Conservation (phyloP, 495 filamentous ascomycete genomes). For the Patellaria atrata region DNA sequence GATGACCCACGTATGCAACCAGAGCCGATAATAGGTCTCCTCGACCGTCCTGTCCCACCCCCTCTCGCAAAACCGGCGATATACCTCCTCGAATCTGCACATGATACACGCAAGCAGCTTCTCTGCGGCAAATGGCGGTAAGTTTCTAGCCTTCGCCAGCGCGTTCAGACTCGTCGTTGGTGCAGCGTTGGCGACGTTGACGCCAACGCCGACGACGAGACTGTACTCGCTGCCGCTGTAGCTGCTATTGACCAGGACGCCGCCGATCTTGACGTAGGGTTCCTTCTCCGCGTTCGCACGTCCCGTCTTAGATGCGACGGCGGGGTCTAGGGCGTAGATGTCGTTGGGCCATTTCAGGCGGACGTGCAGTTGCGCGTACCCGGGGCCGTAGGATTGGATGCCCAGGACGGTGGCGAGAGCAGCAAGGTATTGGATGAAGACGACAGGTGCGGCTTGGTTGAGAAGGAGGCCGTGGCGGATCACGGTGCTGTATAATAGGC, state of each 20-base stretch:
- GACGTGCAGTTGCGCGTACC: constrained; percentile 61
- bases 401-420: constrained; percentile 83
- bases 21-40: constrained; percentile 65
- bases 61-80: constrained; percentile 51
- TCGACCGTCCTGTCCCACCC: constrained; percentile 66
- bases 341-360: constrained; percentile 98
- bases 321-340: constrained; percentile 67
- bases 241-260: constrained; percentile 82
- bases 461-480: constrained; percentile 66
- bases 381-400: constrained; percentile 61
- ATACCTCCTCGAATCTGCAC: constrained; percentile 62
- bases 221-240: constrained; percentile 67
- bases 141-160: constrained; percentile 29
- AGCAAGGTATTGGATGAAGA: constrained; percentile 88
- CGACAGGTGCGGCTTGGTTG: constrained; percentile 60
- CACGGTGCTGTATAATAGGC: constrained; percentile 73
- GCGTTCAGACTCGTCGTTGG: constrained; percentile 80
- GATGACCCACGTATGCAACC: constrained; percentile 55
- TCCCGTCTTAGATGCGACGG: neutral
- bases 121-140: constrained; percentile 53
- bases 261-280: constrained; percentile 78
- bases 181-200: constrained; percentile 75
- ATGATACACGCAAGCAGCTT: constrained; percentile 73
- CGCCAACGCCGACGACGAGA: constrained; percentile 74
- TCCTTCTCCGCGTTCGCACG: constrained; percentile 27